Evolutionary conservation across 2,329 filamentous ascomycete genomes (phyloP).

Genomic region (Zelopaecilomyces penicillatus): DNA sequence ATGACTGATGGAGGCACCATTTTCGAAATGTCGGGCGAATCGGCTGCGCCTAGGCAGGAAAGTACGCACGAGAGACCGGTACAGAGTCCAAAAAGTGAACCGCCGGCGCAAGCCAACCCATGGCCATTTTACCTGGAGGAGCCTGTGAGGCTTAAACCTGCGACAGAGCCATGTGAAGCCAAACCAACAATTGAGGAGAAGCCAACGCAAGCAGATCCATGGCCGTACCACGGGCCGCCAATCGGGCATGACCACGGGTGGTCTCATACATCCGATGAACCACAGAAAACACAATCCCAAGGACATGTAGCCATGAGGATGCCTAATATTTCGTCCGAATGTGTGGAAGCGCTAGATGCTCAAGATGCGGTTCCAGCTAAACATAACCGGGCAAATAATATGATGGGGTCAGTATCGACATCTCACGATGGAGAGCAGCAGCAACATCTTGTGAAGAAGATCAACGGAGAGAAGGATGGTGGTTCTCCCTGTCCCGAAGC

Average conservation of each 20-base stretch:
- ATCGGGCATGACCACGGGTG: conserved; percentile 5
- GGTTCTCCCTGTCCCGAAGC: too few species aligned
- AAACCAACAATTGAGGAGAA: background rate
- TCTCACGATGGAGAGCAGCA: too few species aligned
- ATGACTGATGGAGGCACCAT: conserved; percentile 15
- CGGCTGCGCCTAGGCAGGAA: conserved; percentile 7
- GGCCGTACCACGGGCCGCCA: conserved; percentile 24
- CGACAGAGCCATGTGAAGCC: background rate
- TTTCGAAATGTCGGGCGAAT: conserved; percentile 26
- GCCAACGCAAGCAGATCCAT: conserved; percentile 21
- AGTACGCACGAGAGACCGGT: conserved; percentile 4
- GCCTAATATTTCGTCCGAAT: too few species aligned
- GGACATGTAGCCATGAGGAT: too few species aligned
- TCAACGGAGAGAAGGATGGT: too few species aligned
- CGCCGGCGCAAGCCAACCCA: conserved; percentile 16
- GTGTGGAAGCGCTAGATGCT: too few species aligned
- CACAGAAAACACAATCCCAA: too few species aligned
- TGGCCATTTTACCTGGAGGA: conserved; percentile 24
- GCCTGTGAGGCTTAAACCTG: conserved; percentile 1
- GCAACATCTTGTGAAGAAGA: too few species aligned
- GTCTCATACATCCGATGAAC: background rate
- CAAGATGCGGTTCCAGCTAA: too few species aligned
- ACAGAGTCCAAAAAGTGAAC: background rate
- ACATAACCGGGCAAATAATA: too few species aligned
- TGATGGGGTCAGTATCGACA: too few species aligned